Evolutionary conservation across 441 rosid genomes (phyloP).

Genomic region (Populus hybrid): DNA sequence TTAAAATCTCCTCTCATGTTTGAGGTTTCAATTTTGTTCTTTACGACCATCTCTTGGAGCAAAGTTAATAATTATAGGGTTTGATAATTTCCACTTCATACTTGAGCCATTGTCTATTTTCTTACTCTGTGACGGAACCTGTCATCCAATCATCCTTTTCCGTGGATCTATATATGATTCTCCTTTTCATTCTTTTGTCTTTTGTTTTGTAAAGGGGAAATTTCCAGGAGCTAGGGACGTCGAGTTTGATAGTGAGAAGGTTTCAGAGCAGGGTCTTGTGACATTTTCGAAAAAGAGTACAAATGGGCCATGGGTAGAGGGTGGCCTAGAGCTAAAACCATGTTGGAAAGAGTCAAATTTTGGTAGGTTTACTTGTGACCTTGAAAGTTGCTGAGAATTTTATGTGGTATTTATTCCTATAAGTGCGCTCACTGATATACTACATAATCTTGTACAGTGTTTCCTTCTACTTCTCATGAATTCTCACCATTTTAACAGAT

Average conservation of each 20-base stretch:
- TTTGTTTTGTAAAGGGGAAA: conserved; percentile 22
- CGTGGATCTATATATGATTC: background rate
- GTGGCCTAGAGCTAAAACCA: conserved; percentile 51
- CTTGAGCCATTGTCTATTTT: background rate
- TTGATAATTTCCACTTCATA: background rate
- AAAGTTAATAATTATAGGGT: background rate
- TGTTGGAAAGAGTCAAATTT: conserved; percentile 65
- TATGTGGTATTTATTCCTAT: background rate
- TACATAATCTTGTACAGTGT: background rate
- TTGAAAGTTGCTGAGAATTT: background rate
- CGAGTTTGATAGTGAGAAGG: conserved; percentile 52
- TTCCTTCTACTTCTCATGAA: conserved; percentile 14
- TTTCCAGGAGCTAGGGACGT: conserved; percentile 48
- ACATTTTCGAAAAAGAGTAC: conserved; percentile 44
- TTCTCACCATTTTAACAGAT: conserved; percentile 42
- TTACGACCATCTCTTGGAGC: background rate
- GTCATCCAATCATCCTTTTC: background rate
- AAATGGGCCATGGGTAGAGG: conserved; percentile 79
- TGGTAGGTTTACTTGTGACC: conserved; percentile 38
- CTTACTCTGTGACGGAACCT: background rate
- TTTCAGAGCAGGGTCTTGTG: conserved; percentile 46
- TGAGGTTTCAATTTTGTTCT: background rate
- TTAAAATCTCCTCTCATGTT: no score
- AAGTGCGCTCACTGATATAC: background rate
- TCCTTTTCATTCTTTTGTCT: background rate